These are phyloP conservation scores for Ganoderma multipileum DNA, from an alignment of 1,284 basidiomycete species.

Conservation along the genomic window DNA sequence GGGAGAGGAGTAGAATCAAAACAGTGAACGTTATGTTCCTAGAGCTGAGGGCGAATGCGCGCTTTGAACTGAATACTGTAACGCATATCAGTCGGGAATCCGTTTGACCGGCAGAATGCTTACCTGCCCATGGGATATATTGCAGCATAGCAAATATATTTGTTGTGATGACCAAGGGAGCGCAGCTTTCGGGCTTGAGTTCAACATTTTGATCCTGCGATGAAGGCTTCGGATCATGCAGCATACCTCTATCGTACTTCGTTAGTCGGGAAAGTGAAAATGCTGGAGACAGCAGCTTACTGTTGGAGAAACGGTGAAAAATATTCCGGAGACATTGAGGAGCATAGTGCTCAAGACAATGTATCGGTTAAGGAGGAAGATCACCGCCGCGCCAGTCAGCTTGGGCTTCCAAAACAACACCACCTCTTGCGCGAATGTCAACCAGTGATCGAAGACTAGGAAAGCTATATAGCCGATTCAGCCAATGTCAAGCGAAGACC, in stretches of 20 bases:
- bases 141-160: slow-evolving; percentile 10
- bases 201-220: background rate
- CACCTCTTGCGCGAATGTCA: slow-evolving; percentile 12
- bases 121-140: slow-evolving; percentile 14
- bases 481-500: too few relatives aligned
- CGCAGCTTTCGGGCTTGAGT: background rate
- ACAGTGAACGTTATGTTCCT: background rate
- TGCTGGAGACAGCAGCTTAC: background rate
- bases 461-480: background rate
- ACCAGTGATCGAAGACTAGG: slow-evolving; percentile 3
- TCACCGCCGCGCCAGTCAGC: background rate
- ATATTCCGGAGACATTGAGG: background rate
- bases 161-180: background rate
- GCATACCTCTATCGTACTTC: background rate
- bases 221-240: background rate
- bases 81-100: background rate
- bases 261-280: background rate
- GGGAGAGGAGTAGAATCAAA: slow-evolving; percentile 4
- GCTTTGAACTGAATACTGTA: slow-evolving; percentile 4
- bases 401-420: slow-evolving; percentile 4
- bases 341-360: slow-evolving; percentile 2
- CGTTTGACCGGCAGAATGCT: background rate
- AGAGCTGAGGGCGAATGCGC: slow-evolving; percentile 8
- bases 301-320: background rate
- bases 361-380: slow-evolving; percentile 14